These are phyloP conservation scores for Euphrasia confusa DNA, from an alignment of 257 asterid species.

Conservation along the genomic window DNA sequence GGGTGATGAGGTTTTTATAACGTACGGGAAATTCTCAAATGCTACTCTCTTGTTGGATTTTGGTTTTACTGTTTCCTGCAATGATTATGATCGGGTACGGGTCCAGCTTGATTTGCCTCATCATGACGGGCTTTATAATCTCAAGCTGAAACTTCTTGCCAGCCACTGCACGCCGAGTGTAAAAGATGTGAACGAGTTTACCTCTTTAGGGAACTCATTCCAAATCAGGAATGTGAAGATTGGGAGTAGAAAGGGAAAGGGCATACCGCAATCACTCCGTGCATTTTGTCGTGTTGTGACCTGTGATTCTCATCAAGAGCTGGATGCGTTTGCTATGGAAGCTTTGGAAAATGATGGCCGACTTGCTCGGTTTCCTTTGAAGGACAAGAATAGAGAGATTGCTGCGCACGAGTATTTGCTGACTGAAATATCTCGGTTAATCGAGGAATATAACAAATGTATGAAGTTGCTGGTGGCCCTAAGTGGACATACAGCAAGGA, in stretches of 20 bases:
- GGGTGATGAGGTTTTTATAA: slow-evolving; percentile 76
- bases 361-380: slow-evolving; percentile 64
- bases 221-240: slow-evolving; percentile 56
- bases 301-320: slow-evolving; percentile 52
- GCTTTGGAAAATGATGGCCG: slow-evolving; percentile 69
- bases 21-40: slow-evolving; percentile 71
- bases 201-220: slow-evolving; percentile 45
- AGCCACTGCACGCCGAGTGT: slow-evolving; percentile 35
- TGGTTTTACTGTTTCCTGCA: slow-evolving; percentile 65
- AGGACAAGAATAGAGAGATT: slow-evolving; percentile 58
- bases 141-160: slow-evolving; percentile 58
- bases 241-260: slow-evolving; percentile 56
- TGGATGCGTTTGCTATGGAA: slow-evolving; percentile 49
- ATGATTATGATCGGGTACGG: slow-evolving; percentile 57
- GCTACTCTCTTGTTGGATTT: slow-evolving; percentile 72
- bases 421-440: slow-evolving; percentile 36
- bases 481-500: slow-evolving; percentile 37
- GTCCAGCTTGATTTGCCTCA: slow-evolving; percentile 49
- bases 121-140: slow-evolving; percentile 42
- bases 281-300: slow-evolving; percentile 76
- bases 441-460: slow-evolving; percentile 36
- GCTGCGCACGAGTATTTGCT: slow-evolving; percentile 63
- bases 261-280: slow-evolving; percentile 76
- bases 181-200: slow-evolving; percentile 40
- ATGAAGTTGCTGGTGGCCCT: slow-evolving; percentile 33